A percentile compares a stretch with the other conserved stretches of the same genome.
Conservation (phyloP, 352 stramenopile genomes). For the Phytopythium boreale region DNA sequence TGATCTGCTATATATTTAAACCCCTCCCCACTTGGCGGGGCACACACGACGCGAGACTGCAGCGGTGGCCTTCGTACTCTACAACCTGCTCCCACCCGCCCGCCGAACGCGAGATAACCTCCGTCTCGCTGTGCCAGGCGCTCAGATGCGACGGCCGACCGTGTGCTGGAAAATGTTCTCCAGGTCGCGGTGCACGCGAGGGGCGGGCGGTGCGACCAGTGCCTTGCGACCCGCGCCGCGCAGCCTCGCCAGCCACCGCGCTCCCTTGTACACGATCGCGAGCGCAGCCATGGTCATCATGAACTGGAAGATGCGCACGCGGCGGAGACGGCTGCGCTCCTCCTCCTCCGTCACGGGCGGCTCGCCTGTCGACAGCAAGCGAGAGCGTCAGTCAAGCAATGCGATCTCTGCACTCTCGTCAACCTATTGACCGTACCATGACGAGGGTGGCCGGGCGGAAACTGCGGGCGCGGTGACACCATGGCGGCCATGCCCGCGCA, state of each 20-base stretch:
- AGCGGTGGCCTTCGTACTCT: constrained; percentile 1
- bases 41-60: not conserved
- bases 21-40: too few species aligned
- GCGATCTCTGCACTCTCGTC: not conserved
- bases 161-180: constrained; percentile 75
- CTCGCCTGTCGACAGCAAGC: constrained; percentile 28
- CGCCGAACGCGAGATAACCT: not conserved
- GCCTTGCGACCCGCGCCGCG: constrained; percentile 30
- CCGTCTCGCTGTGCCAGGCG: not conserved
- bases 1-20: too few species aligned
- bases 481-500: constrained; percentile 65
- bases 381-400: not conserved
- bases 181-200: constrained; percentile 36
- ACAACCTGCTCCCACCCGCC: not conserved
- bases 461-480: constrained; percentile 56
- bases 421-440: constrained; percentile 32
- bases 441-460: constrained; percentile 69
- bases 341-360: constrained; percentile 63
- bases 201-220: constrained; percentile 25
- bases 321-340: constrained; percentile 58
- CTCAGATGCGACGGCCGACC: constrained; percentile 17
- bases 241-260: constrained; percentile 51
- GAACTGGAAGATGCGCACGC: constrained; percentile 81
- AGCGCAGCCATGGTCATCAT: constrained; percentile 59
- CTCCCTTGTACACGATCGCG: constrained; percentile 51